Percentiles rank a stretch among this genome's conserved stretches.
These are phyloP conservation scores for Irineochytrium annulatum DNA, from an alignment of 192 early-diverging fungal species.

Conservation along the genomic window DNA sequence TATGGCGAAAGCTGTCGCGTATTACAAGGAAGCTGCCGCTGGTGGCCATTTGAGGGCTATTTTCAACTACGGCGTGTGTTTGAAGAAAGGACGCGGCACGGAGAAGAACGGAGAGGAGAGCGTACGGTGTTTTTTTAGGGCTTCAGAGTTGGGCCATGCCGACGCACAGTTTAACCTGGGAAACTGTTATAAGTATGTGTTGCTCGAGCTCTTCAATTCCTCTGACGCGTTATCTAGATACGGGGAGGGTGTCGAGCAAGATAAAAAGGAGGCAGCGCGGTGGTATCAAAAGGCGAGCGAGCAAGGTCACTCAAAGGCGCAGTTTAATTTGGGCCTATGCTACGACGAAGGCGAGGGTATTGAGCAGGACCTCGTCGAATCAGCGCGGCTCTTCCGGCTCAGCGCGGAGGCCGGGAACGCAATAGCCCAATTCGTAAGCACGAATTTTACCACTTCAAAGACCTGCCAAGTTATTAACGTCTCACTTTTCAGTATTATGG, in stretches of 20 bases:
- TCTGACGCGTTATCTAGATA: too few relatives aligned
- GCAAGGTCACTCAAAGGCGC: constrained; percentile 16
- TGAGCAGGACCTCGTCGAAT: constrained; percentile 26
- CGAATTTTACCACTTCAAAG: background rate
- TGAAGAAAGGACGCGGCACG: background rate
- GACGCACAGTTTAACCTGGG: constrained; percentile 31
- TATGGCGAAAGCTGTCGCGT: constrained; percentile 12
- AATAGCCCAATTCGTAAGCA: background rate
- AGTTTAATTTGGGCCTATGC: constrained; percentile 25
- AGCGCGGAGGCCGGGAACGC: constrained; percentile 1
- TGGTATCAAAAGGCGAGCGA: constrained; percentile 23
- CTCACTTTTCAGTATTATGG: background rate
- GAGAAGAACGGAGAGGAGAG: constrained; percentile 3
- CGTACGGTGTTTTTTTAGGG: constrained; percentile 16
- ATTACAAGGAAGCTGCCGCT: constrained; percentile 18
- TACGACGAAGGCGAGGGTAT: constrained; percentile 26
- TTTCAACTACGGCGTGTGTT: constrained; percentile 2
- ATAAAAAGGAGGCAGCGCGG: constrained; percentile 8
- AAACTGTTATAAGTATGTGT: constrained; percentile 8
- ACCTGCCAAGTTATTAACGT: background rate
- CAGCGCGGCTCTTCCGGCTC: background rate
- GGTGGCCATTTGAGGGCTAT: constrained; percentile 12
- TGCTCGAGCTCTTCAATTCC: too few relatives aligned
- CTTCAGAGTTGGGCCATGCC: constrained; percentile 18
- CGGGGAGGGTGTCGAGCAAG: constrained; percentile 19